Percentiles rank a stretch among this genome's conserved stretches.
Evolutionary conservation across 2,329 filamentous ascomycete genomes (phyloP).

Genomic region (Neurospora sp.): DNA sequence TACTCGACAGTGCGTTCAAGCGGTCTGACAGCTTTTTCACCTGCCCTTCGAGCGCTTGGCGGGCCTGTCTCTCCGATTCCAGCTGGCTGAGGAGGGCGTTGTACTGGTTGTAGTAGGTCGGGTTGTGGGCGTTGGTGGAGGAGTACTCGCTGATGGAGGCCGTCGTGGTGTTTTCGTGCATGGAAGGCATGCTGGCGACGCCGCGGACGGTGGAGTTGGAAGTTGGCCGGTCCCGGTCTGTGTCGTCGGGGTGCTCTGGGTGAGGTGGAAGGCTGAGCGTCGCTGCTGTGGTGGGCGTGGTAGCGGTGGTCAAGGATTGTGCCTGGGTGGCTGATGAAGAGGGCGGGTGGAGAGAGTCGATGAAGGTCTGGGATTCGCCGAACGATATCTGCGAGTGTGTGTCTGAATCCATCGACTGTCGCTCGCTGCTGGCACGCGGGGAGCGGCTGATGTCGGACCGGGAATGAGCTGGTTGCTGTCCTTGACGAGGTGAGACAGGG

Average conservation of each 20-base stretch:
- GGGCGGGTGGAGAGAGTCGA: conserved; percentile 32
- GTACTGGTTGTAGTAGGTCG: conserved; percentile 37
- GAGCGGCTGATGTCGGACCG: conserved; percentile 16
- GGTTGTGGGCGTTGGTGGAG: conserved; percentile 12
- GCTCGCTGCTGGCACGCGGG: conserved; percentile 27
- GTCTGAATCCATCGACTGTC: conserved; percentile 28
- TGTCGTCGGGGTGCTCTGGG: neutral
- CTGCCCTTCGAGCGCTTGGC: conserved; percentile 45
- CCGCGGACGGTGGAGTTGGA: conserved; percentile 41
- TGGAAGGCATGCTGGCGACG: conserved; percentile 32
- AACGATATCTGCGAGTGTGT: conserved; percentile 32
- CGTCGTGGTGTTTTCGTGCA: conserved; percentile 27
- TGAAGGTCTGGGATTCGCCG: conserved; percentile 35
- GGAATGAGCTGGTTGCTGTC: conserved; percentile 22
- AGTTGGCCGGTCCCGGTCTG: conserved; percentile 26
- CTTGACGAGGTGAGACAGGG: neutral
- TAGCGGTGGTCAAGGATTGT: conserved; percentile 13
- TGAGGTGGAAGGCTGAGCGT: neutral
- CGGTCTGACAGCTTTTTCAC: conserved; percentile 43
- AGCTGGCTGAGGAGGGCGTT: conserved; percentile 41
- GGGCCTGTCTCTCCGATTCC: conserved; percentile 45
- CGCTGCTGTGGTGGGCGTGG: conserved; percentile 9
- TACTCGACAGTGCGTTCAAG: conserved; percentile 35
- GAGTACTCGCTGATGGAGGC: conserved; percentile 29
- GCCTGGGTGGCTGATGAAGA: conserved; percentile 23